Evolutionary conservation across 257 asterid species (phyloP).

Genomic region (Lavandula angustifolia): DNA sequence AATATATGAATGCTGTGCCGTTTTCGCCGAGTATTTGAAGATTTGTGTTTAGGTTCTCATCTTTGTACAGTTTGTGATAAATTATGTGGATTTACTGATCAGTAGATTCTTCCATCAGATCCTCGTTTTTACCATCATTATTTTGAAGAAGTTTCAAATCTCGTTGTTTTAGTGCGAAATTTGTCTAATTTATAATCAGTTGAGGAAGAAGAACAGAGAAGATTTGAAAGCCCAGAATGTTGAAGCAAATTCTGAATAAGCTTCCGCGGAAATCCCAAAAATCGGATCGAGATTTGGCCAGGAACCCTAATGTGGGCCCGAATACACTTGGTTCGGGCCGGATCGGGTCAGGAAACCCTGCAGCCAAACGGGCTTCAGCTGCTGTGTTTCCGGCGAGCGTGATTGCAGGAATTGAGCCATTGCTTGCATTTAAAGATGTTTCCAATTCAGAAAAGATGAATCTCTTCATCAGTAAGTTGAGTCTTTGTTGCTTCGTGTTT

Average conservation of each 20-base stretch:
- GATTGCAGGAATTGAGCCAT: slow-evolving; percentile 76
- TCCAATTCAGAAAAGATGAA: slow-evolving; percentile 67
- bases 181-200: slow-evolving; percentile 1
- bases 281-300: slow-evolving; percentile 44
- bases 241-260: slow-evolving; percentile 59
- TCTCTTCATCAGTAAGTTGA: slow-evolving; percentile 84
- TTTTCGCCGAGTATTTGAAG: background rate
- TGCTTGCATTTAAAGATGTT: slow-evolving; percentile 79
- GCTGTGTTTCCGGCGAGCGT: slow-evolving; percentile 66
- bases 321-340: slow-evolving; percentile 35
- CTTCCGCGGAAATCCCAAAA: slow-evolving; percentile 61
- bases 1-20: slow-evolving; percentile 26
- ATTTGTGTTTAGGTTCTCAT: slow-evolving; percentile 25
- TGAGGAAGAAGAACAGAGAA: background rate
- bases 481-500: slow-evolving; percentile 77
- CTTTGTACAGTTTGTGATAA: slow-evolving; percentile 27
- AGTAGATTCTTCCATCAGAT: slow-evolving; percentile 27
- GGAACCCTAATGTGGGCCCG: slow-evolving; percentile 43
- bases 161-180: slow-evolving; percentile 4
- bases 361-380: slow-evolving; percentile 52
- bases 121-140: slow-evolving; percentile 27
- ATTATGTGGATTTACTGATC: slow-evolving; percentile 14
- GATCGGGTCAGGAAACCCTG: slow-evolving; percentile 32
- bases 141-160: slow-evolving; percentile 18
- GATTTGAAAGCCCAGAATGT: slow-evolving; percentile 43